Evolutionary conservation across 108 stramenopile genomes (phyloP).

Genomic region (Skeletonema potamos): DNA sequence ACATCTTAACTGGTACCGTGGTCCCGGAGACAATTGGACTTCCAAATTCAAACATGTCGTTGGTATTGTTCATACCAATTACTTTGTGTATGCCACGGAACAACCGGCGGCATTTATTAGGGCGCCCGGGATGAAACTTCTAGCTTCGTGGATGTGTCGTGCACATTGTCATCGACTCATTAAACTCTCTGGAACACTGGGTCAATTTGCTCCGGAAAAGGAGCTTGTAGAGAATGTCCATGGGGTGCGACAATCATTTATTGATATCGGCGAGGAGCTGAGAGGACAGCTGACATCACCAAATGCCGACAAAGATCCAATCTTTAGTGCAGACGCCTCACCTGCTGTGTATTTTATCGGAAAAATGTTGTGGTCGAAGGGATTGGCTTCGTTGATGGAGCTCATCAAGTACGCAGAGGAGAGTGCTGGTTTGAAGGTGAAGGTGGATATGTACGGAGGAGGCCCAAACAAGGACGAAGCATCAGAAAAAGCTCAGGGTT

Average conservation of each 20-base stretch:
- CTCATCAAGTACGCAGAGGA: conserved; percentile 80
- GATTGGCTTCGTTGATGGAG: conserved; percentile 79
- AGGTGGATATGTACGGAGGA: conserved; percentile 83
- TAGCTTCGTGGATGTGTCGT: conserved; percentile 70
- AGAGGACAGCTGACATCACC: conserved; percentile 9
- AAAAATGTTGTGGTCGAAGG: conserved; percentile 91
- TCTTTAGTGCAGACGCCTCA: conserved; percentile 59
- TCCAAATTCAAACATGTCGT: conserved; percentile 90
- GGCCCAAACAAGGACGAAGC: conserved; percentile 82
- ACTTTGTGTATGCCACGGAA: conserved; percentile 83
- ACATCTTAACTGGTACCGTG: conserved; percentile 90
- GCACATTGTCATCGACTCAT: conserved; percentile 89
- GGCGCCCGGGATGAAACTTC: conserved; percentile 75
- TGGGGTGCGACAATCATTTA: conserved; percentile 79
- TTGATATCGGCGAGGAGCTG: conserved; percentile 54
- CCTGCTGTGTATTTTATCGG: conserved; percentile 89
- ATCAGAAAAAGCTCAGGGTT: conserved; percentile 46
- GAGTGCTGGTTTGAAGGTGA: conserved; percentile 59
- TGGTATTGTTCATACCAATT: conserved; percentile 92
- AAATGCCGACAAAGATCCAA: conserved; percentile 32
- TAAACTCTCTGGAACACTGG: conserved; percentile 80
- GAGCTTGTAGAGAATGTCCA: conserved; percentile 92
- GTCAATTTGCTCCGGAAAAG: conserved; percentile 77
- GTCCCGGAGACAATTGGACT: conserved; percentile 74
- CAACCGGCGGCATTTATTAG: conserved; percentile 81